Conservation (phyloP, 2,329 filamentous ascomycete species). For the Trichoderma koningii region DNA sequence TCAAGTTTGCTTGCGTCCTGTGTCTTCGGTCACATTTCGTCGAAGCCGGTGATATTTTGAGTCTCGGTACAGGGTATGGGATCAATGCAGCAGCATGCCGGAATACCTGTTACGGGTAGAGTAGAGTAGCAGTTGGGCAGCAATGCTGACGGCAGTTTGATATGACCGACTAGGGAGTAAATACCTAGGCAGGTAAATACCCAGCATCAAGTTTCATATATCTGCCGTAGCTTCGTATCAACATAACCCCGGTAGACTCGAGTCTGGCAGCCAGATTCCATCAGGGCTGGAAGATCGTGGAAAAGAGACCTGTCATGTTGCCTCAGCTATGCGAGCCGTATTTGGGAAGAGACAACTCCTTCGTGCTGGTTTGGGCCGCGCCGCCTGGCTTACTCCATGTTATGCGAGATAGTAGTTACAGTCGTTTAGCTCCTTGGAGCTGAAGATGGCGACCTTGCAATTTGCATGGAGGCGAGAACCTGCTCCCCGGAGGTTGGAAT, state of each 20-base stretch:
- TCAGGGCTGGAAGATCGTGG: constrained; percentile 1
- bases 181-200: background rate
- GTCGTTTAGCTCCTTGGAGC: background rate
- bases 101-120: background rate
- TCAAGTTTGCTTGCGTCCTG: too few species aligned
- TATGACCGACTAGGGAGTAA: background rate
- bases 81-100: background rate
- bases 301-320: constrained; percentile 18
- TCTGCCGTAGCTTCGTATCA: background rate
- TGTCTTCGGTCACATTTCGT: too few species aligned
- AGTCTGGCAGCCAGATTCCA: constrained; percentile 1
- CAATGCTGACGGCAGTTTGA: background rate
- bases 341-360: constrained; percentile 16
- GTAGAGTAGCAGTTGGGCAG: constrained; percentile 1
- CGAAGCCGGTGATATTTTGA: background rate
- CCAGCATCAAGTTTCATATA: background rate
- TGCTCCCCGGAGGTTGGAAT: background rate
- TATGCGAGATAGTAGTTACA: background rate
- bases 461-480: background rate
- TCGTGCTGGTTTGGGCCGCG: constrained; percentile 3
- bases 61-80: background rate
- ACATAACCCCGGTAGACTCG: background rate
- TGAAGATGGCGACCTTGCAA: background rate
- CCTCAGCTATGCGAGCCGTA: background rate
- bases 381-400: background rate